Percentiles rank a stretch among this genome's conserved stretches.
Conservation (phyloP, 805 yeast genomes). For the Brettanomyces anomalus region DNA sequence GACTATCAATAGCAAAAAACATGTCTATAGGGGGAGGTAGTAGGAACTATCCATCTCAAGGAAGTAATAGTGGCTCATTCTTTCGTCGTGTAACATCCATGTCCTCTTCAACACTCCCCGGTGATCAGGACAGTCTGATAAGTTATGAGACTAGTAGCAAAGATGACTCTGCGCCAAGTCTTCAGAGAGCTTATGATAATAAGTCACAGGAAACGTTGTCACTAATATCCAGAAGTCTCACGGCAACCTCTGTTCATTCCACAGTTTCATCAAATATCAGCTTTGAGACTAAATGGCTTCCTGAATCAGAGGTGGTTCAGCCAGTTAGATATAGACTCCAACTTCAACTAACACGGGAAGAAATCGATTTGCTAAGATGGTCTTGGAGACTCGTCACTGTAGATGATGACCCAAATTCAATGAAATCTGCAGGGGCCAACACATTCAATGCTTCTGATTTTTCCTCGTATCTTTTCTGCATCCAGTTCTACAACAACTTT, state of each 20-base stretch:
- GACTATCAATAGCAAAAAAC: too few species aligned
- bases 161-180: not conserved
- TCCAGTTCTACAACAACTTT: slow-evolving; percentile 67
- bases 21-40: too few species aligned
- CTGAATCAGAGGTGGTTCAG: slow-evolving; percentile 21
- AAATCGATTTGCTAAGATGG: slow-evolving; percentile 35
- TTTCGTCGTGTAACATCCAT: not conserved
- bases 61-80: not conserved
- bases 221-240: slow-evolving; percentile 15
- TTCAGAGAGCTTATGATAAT: not conserved
- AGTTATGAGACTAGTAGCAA: slow-evolving; percentile 1
- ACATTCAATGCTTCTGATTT: slow-evolving; percentile 25
- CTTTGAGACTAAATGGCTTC: slow-evolving; percentile 27
- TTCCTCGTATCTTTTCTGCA: slow-evolving; percentile 57
- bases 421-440: not conserved
- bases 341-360: slow-evolving; percentile 23
- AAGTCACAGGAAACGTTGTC: slow-evolving; percentile 12
- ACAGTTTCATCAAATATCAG: slow-evolving; percentile 18
- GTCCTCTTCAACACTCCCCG: slow-evolving; percentile 1
- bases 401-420: not conserved
- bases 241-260: slow-evolving; percentile 20
- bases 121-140: slow-evolving; percentile 4
- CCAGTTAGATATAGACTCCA: slow-evolving; percentile 16
- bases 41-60: not conserved
- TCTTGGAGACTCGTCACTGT: slow-evolving; percentile 36